These are phyloP conservation scores for Pseudozyma hubeiensis DNA, from an alignment of 1,284 basidiomycete species.

Conservation along the genomic window DNA sequence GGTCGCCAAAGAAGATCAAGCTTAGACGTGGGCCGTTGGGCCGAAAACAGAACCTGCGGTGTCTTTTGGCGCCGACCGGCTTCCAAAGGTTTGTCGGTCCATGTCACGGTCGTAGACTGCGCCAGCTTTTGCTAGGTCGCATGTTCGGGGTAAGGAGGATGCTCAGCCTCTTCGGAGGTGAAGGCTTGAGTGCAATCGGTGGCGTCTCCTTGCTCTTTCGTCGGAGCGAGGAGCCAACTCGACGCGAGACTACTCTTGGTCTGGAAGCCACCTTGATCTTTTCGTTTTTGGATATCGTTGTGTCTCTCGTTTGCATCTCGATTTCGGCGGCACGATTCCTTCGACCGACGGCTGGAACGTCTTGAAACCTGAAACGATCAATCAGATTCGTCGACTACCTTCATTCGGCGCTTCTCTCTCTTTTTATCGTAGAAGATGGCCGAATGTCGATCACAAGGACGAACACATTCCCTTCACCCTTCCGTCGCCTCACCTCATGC, in stretches of 20 bases:
- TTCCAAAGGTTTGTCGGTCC: not conserved
- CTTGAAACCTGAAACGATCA: conserved; percentile 17
- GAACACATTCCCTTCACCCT: conserved; percentile 25
- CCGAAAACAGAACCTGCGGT: not conserved
- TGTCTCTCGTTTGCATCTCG: not conserved
- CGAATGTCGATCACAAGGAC: conserved; percentile 6
- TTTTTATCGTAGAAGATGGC: conserved; percentile 6
- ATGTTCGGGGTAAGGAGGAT: conserved; percentile 57
- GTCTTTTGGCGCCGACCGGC: not conserved
- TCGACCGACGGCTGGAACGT: conserved; percentile 1
- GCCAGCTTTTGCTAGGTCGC: conserved; percentile 38
- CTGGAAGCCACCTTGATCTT: conserved; percentile 39
- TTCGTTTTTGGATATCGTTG: conserved; percentile 3
- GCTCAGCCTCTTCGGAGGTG: conserved; percentile 33
- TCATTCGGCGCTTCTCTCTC: not conserved
- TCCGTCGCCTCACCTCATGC: not conserved
- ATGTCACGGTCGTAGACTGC: conserved; percentile 31
- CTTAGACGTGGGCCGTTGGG: conserved; percentile 9
- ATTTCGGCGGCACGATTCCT: not conserved
- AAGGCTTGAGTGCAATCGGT: conserved; percentile 68
- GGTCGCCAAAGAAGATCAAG: conserved; percentile 51
- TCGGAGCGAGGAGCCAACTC: conserved; percentile 54
- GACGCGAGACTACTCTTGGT: conserved; percentile 68
- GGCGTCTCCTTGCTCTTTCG: conserved; percentile 46
- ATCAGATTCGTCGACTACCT: conserved; percentile 19